Evolutionary conservation across 1,284 basidiomycete species (phyloP).

Genomic region (Ceratobasidium sp.): DNA sequence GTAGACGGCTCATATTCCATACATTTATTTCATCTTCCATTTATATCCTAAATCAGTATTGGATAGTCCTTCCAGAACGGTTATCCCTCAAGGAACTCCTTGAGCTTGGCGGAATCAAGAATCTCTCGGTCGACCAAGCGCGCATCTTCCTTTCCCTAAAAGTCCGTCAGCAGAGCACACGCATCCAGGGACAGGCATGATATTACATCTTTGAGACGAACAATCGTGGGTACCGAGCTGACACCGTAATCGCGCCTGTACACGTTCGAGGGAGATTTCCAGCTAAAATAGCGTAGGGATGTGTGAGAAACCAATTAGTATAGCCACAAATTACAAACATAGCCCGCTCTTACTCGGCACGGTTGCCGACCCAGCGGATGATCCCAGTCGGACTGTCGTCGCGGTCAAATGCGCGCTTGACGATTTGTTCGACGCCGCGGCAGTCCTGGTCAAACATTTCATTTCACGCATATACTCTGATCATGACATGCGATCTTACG

Average conservation of each 20-base stretch:
- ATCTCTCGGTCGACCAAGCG: slow-evolving; percentile 48
- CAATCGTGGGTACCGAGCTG: slow-evolving; percentile 48
- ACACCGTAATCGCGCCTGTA: slow-evolving; percentile 46
- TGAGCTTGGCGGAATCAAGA: slow-evolving; percentile 45
- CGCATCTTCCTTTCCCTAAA: slow-evolving; percentile 46
- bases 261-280: slow-evolving; percentile 46
- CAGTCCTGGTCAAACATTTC: slow-evolving; percentile 42
- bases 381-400: slow-evolving; percentile 43
- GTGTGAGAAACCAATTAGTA: slow-evolving; percentile 8
- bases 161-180: slow-evolving; percentile 11
- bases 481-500: slow-evolving; percentile 16
- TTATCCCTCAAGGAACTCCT: slow-evolving; percentile 42
- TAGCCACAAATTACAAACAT: background rate
- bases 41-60: too few relatives aligned
- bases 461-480: slow-evolving; percentile 14
- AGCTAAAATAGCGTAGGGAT: slow-evolving; percentile 20
- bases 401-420: slow-evolving; percentile 47
- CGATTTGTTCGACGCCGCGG: slow-evolving; percentile 45
- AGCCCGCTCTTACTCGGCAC: slow-evolving; percentile 31
- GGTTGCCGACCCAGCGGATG: slow-evolving; percentile 49
- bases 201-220: slow-evolving; percentile 45
- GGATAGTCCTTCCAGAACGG: too few relatives aligned
- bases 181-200: slow-evolving; percentile 16
- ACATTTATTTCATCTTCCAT: too few relatives aligned
- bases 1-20: too few relatives aligned